Base-by-base conservation (phyloP, 768 basidiomycete genomes). In the Cubamyces lactineus region DNA sequence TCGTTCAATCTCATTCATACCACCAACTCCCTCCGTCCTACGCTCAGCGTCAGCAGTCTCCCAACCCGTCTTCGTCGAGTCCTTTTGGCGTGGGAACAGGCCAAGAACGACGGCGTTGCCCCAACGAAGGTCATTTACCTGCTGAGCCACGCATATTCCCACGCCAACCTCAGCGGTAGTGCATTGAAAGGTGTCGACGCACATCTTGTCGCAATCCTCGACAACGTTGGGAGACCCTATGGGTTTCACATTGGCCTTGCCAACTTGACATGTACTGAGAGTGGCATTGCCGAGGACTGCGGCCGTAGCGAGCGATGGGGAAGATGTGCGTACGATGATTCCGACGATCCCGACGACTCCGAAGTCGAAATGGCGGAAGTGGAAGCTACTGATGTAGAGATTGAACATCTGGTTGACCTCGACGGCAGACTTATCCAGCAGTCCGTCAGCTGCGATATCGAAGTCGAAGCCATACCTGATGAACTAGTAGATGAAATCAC, bases 1-100 rank as follows among this genome's bases (percentile, higher is more conserved):
- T 79, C 82, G 0, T 84, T 79, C 69, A 83, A 82, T 62, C 74
- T 84, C 52, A 73, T 83, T n/a, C 77, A 81, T 57, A 72, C 77
- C 3, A 69, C 73, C 0, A 59, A 24, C 5, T 28, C 67, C 3
- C 64, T 66, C 0, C 64, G 66, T n/a, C 68, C 77, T 1, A 67
- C 71, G 3, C 62, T 79, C 52, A 59, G 64, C 30, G 50, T 78
- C 49, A 57, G 64, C 28, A 50, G 56, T 5, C 65, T 72, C 2
- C 53, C 73, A 1, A 15, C 49, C 0, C 45, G 59, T 2, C 68
- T 82, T 7, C 69, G 70, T 4, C 70, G 70, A 4, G 72, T 80
- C 3, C 59, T 84, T 15, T 66, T 50, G 5, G 75, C 75, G 38
- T 83, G 82, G 82, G 65, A 52, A 12, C 40, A 66, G 17, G 64